These are phyloP conservation scores for Persicaria maculosa DNA, from an alignment of 148 eudicot species.

Conservation along the genomic window DNA sequence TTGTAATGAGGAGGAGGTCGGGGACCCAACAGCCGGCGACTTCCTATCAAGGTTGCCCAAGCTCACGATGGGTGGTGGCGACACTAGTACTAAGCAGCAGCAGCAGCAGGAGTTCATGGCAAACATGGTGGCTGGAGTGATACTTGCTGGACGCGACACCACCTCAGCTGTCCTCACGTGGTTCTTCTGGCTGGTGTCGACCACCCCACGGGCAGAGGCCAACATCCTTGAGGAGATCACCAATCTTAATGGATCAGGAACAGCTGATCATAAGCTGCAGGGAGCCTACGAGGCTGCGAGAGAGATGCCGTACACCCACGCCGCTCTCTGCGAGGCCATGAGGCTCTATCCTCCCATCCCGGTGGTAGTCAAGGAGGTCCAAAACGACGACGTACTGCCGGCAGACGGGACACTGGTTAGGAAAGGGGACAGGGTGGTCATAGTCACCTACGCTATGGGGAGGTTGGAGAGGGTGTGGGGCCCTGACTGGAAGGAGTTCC, in stretches of 20 bases:
- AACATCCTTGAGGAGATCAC: not conserved
- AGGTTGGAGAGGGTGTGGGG: constrained; percentile 29
- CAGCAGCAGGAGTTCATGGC: not conserved
- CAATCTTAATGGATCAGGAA: not conserved
- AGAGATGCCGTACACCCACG: constrained; percentile 12
- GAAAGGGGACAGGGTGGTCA: constrained; percentile 14
- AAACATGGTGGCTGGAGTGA: constrained; percentile 9
- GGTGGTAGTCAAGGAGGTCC: constrained; percentile 1
- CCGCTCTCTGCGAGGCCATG: constrained; percentile 13
- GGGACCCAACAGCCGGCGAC: not conserved
- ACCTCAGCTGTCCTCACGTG: not conserved
- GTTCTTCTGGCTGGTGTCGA: constrained; percentile 5
- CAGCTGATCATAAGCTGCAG: not conserved
- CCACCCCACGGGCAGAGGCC: not conserved
- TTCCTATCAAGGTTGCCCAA: constrained; percentile 1
- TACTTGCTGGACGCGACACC: constrained; percentile 2
- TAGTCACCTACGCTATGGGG: constrained; percentile 17
- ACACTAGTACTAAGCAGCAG: too few species aligned
- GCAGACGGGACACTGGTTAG: constrained; percentile 14
- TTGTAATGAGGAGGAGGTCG: too few species aligned
- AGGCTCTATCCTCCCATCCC: constrained; percentile 12
- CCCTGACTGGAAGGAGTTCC: constrained; percentile 18
- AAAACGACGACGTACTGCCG: constrained; percentile 17
- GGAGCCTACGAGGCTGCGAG: constrained; percentile 5
- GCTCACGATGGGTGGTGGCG: not conserved